These are phyloP conservation scores for Hemileccinum impolitum DNA, from an alignment of 768 basidiomycete species.

Conservation along the genomic window DNA sequence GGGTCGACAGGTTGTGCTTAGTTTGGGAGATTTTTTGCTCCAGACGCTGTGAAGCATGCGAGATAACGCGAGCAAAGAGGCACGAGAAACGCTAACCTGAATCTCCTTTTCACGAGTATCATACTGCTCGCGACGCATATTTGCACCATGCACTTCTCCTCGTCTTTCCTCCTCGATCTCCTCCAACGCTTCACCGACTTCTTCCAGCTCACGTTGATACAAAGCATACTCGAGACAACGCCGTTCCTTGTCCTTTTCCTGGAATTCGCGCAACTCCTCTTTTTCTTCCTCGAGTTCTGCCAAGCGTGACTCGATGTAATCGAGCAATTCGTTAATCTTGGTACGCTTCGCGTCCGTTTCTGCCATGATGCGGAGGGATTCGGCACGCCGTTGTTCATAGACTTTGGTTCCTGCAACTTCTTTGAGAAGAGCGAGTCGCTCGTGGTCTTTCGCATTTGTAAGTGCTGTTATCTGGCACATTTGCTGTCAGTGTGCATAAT, in stretches of 20 bases:
- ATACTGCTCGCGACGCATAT: slow-evolving; percentile 77
- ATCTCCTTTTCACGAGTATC: slow-evolving; percentile 82
- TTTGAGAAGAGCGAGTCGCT: slow-evolving; percentile 90
- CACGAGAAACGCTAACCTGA: slow-evolving; percentile 46
- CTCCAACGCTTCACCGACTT: slow-evolving; percentile 81
- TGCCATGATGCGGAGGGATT: slow-evolving; percentile 94
- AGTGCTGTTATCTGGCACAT: slow-evolving; percentile 79
- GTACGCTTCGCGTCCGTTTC: slow-evolving; percentile 91
- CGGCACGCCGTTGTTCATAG: slow-evolving; percentile 90
- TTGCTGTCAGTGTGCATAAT: slow-evolving; percentile 8
- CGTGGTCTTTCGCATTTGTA: slow-evolving; percentile 95
- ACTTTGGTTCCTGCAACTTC: slow-evolving; percentile 98
- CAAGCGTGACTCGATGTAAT: slow-evolving; percentile 87
- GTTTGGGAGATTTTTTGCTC: slow-evolving; percentile 69
- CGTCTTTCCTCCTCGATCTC: slow-evolving; percentile 82
- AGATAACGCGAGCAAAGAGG: neutral
- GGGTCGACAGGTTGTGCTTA: slow-evolving; percentile 68
- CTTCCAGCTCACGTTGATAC: slow-evolving; percentile 86
- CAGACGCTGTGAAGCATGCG: slow-evolving; percentile 49
- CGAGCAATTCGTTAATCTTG: slow-evolving; percentile 87
- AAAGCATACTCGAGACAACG: slow-evolving; percentile 93
- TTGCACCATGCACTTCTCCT: slow-evolving; percentile 80
- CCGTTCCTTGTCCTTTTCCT: slow-evolving; percentile 92
- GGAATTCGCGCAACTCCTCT: slow-evolving; percentile 94
- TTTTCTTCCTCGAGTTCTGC: slow-evolving; percentile 96